A percentile compares a stretch with the other conserved stretches of the same genome.
phyloP scores from a whole-genome alignment of 169 alveolate species.

The Eimeria brunetti region DNA sequence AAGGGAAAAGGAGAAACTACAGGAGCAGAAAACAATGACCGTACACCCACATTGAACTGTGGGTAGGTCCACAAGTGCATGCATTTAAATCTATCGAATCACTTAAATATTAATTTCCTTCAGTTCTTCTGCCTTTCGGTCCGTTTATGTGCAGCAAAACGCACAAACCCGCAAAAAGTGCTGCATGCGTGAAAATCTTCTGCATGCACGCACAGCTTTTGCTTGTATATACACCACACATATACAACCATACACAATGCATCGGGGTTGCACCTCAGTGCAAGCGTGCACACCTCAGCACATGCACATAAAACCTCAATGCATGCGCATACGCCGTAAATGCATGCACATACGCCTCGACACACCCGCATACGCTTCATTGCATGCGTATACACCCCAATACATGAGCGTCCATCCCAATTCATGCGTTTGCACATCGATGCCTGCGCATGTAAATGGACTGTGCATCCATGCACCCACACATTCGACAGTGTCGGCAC shows the following conservation, averaged over 20 bases:
- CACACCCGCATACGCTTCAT: not conserved
- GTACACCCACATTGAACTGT: too few species aligned
- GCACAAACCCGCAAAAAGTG: not conserved
- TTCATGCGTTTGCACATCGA: not conserved
- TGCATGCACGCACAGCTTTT: not conserved
- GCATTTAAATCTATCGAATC: not conserved
- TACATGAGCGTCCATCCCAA: not conserved
- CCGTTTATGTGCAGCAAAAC: not conserved
- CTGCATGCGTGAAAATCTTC: not conserved
- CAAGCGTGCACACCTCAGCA: not conserved
- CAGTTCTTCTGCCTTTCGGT: not conserved
- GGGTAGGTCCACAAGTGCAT: not conserved
- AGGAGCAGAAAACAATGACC: too few species aligned
- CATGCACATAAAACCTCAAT: not conserved
- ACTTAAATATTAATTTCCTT: not conserved
- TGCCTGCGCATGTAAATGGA: not conserved
- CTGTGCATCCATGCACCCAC: not conserved
- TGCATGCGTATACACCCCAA: constrained; percentile 1
- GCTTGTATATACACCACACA: not conserved
- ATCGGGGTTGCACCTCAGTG: not conserved
- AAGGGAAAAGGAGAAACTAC: too few species aligned
- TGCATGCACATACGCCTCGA: not conserved
- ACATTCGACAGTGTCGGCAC: not conserved
- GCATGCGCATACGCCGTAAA: not conserved
- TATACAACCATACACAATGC: not conserved